Conservation (phyloP, 2,329 filamentous ascomycete genomes). For the Diplodia mutila region DNA sequence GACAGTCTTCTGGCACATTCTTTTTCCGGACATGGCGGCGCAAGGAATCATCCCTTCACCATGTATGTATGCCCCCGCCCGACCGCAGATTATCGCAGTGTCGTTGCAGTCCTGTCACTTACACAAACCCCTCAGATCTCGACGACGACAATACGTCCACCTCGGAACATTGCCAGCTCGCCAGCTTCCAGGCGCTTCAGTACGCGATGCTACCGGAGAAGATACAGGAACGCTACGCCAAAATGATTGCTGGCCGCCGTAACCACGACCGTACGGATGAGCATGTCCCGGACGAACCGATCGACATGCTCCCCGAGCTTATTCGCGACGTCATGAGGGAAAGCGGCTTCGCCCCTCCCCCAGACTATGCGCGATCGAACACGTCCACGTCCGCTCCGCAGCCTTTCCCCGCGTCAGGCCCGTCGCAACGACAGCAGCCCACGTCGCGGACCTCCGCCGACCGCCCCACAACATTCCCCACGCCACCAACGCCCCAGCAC, state of each 20-base stretch:
- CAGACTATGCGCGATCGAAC: neutral
- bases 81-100: neutral
- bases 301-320: neutral
- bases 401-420: neutral
- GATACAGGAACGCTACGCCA: neutral
- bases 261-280: neutral
- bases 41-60: neutral
- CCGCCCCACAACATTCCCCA: too few relatives aligned
- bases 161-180: neutral
- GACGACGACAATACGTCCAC: neutral
- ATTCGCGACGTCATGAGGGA: neutral
- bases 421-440: too few relatives aligned
- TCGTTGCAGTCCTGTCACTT: neutral
- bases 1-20: neutral
- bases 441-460: too few relatives aligned
- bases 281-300: neutral
- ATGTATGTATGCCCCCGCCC: neutral
- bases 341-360: neutral
- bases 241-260: neutral
- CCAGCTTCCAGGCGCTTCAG: neutral
- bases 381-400: neutral
- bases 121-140: neutral
- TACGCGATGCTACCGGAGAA: neutral
- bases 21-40: neutral
- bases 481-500: too few relatives aligned